These are phyloP conservation scores for Fusarium luffae DNA, from an alignment of 2,329 filamentous ascomycete genomes.

Conservation along the genomic window DNA sequence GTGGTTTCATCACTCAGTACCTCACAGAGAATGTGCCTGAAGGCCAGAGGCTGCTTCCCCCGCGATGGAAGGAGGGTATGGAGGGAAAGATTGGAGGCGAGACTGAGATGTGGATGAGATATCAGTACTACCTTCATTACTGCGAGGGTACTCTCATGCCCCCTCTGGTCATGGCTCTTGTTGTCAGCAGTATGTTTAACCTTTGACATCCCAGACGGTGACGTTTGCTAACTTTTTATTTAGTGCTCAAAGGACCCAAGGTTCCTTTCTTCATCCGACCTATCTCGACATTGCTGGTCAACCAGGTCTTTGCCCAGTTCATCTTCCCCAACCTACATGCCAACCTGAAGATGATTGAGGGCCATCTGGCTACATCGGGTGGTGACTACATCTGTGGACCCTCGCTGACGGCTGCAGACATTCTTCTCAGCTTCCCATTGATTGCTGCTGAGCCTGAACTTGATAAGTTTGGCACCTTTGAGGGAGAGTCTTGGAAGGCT, in stretches of 20 bases:
- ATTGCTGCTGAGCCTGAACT: slow-evolving; percentile 57
- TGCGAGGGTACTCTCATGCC: slow-evolving; percentile 86
- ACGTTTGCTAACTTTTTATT: neutral
- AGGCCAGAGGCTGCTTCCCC: slow-evolving; percentile 61
- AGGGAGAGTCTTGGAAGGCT: slow-evolving; percentile 53
- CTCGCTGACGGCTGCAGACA: slow-evolving; percentile 63
- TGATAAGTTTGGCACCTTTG: slow-evolving; percentile 56
- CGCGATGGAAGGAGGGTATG: slow-evolving; percentile 66
- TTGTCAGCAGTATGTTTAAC: slow-evolving; percentile 62
- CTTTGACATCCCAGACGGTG: neutral
- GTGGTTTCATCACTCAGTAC: slow-evolving; percentile 83
- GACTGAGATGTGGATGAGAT: slow-evolving; percentile 69
- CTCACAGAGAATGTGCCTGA: slow-evolving; percentile 72
- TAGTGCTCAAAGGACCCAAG: slow-evolving; percentile 57
- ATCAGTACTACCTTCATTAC: slow-evolving; percentile 82
- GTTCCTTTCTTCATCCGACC: slow-evolving; percentile 66
- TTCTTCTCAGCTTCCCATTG: slow-evolving; percentile 65
- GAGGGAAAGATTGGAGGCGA: slow-evolving; percentile 69
- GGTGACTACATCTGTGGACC: slow-evolving; percentile 61
- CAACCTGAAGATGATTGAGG: slow-evolving; percentile 63
- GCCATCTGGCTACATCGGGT: slow-evolving; percentile 59
- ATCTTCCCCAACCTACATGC: slow-evolving; percentile 60
- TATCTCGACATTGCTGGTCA: slow-evolving; percentile 59
- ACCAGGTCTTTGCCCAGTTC: slow-evolving; percentile 54
- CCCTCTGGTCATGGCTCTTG: slow-evolving; percentile 70